Percentiles rank a stretch among this genome's conserved stretches.
These are phyloP conservation scores for Hymenotorrendiella dingleyae DNA, from an alignment of 2,329 filamentous ascomycete species.

Conservation along the genomic window DNA sequence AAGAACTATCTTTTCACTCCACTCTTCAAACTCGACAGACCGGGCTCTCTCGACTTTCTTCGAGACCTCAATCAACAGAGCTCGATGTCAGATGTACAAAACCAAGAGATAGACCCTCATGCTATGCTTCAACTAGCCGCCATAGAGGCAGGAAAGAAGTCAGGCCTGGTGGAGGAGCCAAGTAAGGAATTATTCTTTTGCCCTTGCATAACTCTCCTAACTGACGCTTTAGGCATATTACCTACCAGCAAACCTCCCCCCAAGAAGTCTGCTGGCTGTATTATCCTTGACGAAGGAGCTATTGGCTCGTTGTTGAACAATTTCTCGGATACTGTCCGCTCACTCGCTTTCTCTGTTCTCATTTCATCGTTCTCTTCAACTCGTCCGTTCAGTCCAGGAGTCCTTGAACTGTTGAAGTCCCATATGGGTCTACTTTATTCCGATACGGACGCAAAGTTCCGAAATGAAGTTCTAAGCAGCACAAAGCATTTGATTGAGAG, in stretches of 20 bases:
- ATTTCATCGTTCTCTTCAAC: conserved; percentile 70
- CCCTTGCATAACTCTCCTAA: conserved; percentile 6
- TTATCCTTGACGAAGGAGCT: conserved; percentile 37
- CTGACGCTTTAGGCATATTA: conserved; percentile 14
- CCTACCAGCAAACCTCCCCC: conserved; percentile 33
- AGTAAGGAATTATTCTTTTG: conserved; percentile 34
- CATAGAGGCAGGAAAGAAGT: conserved; percentile 66
- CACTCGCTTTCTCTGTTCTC: conserved; percentile 76
- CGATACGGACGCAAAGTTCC: conserved; percentile 79
- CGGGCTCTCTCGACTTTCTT: conserved; percentile 51
- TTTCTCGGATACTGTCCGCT: conserved; percentile 59
- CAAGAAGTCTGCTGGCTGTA: conserved; percentile 28
- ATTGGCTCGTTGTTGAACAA: conserved; percentile 49
- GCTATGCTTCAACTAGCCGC: conserved; percentile 58
- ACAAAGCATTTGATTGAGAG: conserved; percentile 73
- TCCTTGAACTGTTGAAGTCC: conserved; percentile 56
- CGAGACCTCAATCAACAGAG: conserved; percentile 47
- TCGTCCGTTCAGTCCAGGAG: conserved; percentile 58
- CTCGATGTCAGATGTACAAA: conserved; percentile 40
- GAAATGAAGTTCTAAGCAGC: conserved; percentile 72
- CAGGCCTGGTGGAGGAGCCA: conserved; percentile 63
- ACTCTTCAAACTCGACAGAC: conserved; percentile 53
- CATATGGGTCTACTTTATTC: conserved; percentile 70
- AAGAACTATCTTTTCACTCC: conserved; percentile 60
- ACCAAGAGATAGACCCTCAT: conserved; percentile 43